Conservation (phyloP, 1,139 yeast genomes). For the Tardiomyces digboiensis region DNA sequence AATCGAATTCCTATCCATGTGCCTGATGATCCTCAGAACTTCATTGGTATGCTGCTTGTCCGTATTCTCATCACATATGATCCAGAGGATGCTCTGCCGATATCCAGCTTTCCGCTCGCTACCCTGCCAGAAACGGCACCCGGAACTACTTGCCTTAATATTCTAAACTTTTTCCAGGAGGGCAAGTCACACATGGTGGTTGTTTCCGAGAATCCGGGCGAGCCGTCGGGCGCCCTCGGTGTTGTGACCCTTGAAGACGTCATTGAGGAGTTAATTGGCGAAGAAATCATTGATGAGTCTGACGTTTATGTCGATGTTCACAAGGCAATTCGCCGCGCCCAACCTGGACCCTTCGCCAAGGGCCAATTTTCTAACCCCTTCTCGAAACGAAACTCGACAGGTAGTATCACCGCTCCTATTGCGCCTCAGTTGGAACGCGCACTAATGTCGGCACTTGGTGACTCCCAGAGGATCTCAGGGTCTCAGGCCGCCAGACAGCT, state of each 20-base stretch:
- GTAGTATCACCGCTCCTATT: conserved; percentile 1
- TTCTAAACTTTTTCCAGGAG: conserved; percentile 92
- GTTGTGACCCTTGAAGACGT: conserved; percentile 94
- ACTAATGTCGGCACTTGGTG: conserved; percentile 1
- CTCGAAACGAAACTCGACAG: conserved; percentile 1
- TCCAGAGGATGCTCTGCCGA: conserved; percentile 92
- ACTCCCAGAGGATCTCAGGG: too few relatives aligned
- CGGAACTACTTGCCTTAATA: conserved; percentile 87
- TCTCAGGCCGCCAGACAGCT: conserved; percentile 6
- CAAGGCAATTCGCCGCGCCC: conserved; percentile 61
- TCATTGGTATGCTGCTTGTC: conserved; percentile 91
- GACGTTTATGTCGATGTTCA: conserved; percentile 91
- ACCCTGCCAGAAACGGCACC: conserved; percentile 92
- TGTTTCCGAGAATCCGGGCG: conserved; percentile 83
- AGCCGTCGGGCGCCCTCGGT: conserved; percentile 79
- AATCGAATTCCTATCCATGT: conserved; percentile 93
- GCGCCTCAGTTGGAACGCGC: conserved; percentile 3
- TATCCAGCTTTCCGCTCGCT: conserved; percentile 89
- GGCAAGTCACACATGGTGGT: conserved; percentile 98
- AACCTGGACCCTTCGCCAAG: conserved; percentile 80
- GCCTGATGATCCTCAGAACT: conserved; percentile 84
- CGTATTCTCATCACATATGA: conserved; percentile 91
- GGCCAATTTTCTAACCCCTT: conserved; percentile 2
- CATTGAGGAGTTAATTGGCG: conserved; percentile 95
- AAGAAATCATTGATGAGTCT: conserved; percentile 95